phyloP scores from a whole-genome alignment of 2,329 filamentous ascomycete species.

The Phyllosticta citriasiana region DNA sequence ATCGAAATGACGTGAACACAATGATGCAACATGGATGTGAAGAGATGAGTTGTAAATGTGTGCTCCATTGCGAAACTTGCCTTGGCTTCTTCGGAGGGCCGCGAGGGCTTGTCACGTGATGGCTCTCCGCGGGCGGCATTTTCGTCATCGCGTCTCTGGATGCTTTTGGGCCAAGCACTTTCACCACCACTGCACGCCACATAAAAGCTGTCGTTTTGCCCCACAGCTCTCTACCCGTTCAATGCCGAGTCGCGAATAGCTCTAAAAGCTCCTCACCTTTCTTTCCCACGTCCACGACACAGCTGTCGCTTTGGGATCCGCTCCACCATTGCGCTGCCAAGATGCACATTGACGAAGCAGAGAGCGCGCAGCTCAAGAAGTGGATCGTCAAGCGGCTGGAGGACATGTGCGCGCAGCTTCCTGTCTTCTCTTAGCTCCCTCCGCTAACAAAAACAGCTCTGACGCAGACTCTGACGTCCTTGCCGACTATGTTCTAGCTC shows the following conservation, averaged over 20 bases:
- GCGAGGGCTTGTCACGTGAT: neutral
- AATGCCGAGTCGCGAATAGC: neutral
- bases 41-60: neutral
- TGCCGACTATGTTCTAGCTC: slow-evolving; percentile 73
- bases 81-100: neutral
- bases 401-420: slow-evolving; percentile 50
- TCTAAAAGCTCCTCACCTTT: neutral
- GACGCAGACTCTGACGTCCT: slow-evolving; percentile 75
- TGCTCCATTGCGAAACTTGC: no score
- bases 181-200: neutral
- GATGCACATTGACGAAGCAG: slow-evolving; percentile 47
- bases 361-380: slow-evolving; percentile 53
- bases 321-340: slow-evolving; percentile 7
- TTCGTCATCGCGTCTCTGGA: slow-evolving; percentile 10
- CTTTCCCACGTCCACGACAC: neutral
- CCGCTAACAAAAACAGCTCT: slow-evolving; percentile 40
- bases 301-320: neutral
- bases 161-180: slow-evolving; percentile 4
- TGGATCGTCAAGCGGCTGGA: slow-evolving; percentile 73
- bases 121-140: neutral
- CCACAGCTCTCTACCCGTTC: neutral
- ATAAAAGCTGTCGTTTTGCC: neutral
- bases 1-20: slow-evolving; percentile 15
- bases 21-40: neutral
- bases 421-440: neutral